These are phyloP conservation scores for Actinidia arguta DNA, from an alignment of 179 eudicot species.

Conservation along the genomic window DNA sequence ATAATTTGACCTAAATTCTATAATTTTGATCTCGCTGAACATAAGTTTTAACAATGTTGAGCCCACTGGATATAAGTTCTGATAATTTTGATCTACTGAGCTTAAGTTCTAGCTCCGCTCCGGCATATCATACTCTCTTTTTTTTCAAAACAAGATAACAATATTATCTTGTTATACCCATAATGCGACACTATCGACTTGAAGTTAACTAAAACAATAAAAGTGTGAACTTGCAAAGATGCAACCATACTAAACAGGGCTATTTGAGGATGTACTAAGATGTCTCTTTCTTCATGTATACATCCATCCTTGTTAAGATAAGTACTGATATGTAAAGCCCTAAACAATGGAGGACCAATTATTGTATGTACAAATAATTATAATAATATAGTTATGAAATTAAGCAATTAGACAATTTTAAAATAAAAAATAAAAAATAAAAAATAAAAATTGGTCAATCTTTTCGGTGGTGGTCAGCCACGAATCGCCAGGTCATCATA, in stretches of 20 bases:
- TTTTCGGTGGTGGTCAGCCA: neutral
- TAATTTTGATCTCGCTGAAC: too few species aligned
- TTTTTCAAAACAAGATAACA: too few species aligned
- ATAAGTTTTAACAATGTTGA: too few species aligned
- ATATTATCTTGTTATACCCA: too few species aligned
- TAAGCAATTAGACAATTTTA: neutral
- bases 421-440: neutral
- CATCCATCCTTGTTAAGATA: neutral
- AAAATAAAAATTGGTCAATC: neutral
- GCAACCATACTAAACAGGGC: neutral
- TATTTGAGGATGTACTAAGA: neutral
- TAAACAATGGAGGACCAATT: neutral
- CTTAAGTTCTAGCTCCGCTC: too few species aligned
- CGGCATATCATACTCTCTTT: too few species aligned
- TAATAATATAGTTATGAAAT: neutral
- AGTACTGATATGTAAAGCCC: neutral
- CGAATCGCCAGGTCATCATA: slow-evolving; percentile 4
- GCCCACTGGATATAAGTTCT: too few species aligned
- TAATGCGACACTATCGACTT: neutral
- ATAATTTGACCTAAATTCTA: too few species aligned
- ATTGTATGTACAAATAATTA: neutral
- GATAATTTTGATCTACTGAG: too few species aligned
- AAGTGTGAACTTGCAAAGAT: neutral
- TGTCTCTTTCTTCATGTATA: slow-evolving; percentile 6
- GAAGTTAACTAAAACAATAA: neutral